Evolutionary conservation across 176 grass and related monocot genomes (phyloP).

Genomic region (Oryza brachyantha): DNA sequence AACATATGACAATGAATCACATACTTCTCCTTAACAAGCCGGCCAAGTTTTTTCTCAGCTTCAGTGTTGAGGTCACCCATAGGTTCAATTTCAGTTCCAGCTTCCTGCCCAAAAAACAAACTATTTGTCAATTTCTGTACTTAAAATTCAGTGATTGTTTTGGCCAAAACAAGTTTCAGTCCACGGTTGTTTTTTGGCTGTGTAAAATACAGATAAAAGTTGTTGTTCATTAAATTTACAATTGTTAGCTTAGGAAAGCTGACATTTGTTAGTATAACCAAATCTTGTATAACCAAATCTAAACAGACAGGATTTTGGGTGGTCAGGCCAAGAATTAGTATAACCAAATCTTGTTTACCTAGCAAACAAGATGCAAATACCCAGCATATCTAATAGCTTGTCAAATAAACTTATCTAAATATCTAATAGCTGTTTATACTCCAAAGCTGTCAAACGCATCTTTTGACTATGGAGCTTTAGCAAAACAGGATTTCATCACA

Average conservation of each 20-base stretch:
- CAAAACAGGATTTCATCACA: neutral
- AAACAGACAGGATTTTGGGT: neutral
- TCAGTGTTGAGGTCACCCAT: constrained; percentile 95
- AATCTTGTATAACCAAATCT: neutral
- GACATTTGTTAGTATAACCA: neutral
- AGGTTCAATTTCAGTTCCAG: constrained; percentile 79
- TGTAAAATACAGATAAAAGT: neutral
- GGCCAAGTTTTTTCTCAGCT: constrained; percentile 87
- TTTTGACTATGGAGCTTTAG: neutral
- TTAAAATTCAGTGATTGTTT: neutral
- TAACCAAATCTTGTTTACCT: too few relatives aligned
- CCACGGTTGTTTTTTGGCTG: neutral
- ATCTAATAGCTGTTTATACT: too few relatives aligned
- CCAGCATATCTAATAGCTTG: too few relatives aligned
- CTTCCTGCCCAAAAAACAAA: constrained; percentile 46
- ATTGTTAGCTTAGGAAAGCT: neutral
- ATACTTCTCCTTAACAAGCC: constrained; percentile 78
- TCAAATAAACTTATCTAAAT: too few relatives aligned
- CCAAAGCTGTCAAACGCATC: neutral
- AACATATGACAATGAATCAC: neutral
- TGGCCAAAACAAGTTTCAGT: neutral
- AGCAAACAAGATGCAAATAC: too few relatives aligned
- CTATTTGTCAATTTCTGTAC: too few relatives aligned
- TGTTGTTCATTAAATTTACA: neutral
- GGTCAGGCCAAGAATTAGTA: too few relatives aligned